Conservation (phyloP, 1,284 basidiomycete species). For the Pascua sp. region DNA sequence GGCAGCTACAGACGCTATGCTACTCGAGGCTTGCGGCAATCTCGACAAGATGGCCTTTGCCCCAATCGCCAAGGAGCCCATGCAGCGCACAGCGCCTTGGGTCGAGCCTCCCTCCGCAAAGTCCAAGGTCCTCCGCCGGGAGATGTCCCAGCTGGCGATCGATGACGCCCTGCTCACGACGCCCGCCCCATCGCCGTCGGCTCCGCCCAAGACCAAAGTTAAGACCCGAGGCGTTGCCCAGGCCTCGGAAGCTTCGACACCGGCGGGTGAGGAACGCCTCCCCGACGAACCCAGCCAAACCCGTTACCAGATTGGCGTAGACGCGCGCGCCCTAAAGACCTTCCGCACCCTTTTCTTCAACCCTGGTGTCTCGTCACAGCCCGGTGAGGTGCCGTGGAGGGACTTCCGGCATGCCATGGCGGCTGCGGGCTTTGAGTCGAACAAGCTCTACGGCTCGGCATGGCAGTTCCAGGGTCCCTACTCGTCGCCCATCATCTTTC, state of each 20-base stretch:
- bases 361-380: background rate
- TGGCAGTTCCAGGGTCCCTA: constrained; percentile 1
- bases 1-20: background rate
- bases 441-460: constrained; percentile 7
- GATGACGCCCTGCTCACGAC: background rate
- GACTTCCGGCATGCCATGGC: constrained; percentile 2
- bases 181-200: background rate
- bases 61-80: background rate
- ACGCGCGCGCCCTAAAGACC: constrained; percentile 2
- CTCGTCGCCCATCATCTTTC: background rate
- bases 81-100: constrained; percentile 3
- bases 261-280: too few species aligned
- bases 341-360: constrained; percentile 8
- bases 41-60: background rate
- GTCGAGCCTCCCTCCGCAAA: background rate
- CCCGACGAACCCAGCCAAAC: too few species aligned
- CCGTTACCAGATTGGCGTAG: background rate
- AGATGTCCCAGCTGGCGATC: background rate
- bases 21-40: background rate
- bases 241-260: background rate
- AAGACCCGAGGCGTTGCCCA: constrained; percentile 5
- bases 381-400: constrained; percentile 4
- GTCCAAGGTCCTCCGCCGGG: background rate
- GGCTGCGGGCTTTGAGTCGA: background rate
- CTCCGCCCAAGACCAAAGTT: background rate